A percentile compares a stretch with the other conserved stretches of the same genome.
Conservation (phyloP, 2,329 filamentous ascomycete genomes). For the Fusarium haematococcum region DNA sequence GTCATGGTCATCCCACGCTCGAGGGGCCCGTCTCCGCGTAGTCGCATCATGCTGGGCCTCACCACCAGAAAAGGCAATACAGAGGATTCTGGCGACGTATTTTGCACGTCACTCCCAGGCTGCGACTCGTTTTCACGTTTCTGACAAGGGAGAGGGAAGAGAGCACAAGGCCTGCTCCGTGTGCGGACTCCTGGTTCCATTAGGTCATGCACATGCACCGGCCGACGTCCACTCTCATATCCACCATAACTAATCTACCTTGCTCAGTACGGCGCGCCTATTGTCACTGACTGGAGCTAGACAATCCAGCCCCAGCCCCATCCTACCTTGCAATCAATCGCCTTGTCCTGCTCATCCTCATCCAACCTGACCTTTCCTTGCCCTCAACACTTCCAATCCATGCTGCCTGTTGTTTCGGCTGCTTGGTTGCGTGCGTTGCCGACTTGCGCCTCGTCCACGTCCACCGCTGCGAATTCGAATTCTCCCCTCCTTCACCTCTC, state of each 20-base stretch:
- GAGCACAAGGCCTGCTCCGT: conserved; percentile 21
- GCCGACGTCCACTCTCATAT: conserved; percentile 36
- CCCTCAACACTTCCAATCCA: conserved; percentile 5
- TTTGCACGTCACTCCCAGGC: conserved; percentile 35
- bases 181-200: conserved; percentile 12
- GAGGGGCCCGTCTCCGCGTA: conserved; percentile 24
- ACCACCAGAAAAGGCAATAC: not conserved
- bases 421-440: not conserved
- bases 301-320: conserved; percentile 33
- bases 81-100: not conserved
- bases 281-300: conserved; percentile 15
- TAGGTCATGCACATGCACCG: conserved; percentile 41
- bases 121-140: conserved; percentile 9
- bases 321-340: conserved; percentile 20
- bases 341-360: conserved; percentile 23
- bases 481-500: not conserved
- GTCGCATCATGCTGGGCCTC: conserved; percentile 27
- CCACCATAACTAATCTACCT: conserved; percentile 40
- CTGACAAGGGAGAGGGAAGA: conserved; percentile 11
- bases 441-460: not conserved
- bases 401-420: not conserved
- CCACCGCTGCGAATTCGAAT: not conserved
- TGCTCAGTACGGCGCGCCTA: conserved; percentile 17
- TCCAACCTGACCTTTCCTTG: not conserved
- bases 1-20: conserved; percentile 34